phyloP scores from a whole-genome alignment of 257 asterid species.

The Euphrasia confusa region DNA sequence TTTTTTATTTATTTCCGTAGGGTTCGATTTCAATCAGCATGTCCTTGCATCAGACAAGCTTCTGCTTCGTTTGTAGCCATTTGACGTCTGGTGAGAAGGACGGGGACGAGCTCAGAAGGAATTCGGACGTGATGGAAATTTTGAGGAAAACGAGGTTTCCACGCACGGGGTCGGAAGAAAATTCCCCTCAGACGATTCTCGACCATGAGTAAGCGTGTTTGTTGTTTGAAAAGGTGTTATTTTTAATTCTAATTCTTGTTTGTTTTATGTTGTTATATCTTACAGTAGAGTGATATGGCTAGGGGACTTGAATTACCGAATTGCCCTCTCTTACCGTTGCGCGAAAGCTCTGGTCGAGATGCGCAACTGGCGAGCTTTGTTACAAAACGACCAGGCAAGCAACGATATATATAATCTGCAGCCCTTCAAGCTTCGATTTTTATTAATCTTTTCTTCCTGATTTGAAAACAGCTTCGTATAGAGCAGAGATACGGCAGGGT shows the following conservation, averaged over 20 bases:
- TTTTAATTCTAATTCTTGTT: neutral
- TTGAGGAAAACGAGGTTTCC: neutral
- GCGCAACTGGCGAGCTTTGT: slow-evolving; percentile 49
- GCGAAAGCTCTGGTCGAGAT: slow-evolving; percentile 38
- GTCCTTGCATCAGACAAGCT: neutral
- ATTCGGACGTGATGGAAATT: slow-evolving; percentile 1
- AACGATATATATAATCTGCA: neutral
- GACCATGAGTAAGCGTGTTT: neutral
- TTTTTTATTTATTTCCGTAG: neutral
- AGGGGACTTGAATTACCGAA: slow-evolving; percentile 61
- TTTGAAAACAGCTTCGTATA: slow-evolving; percentile 36
- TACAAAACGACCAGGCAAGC: slow-evolving; percentile 58
- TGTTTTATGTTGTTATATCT: neutral
- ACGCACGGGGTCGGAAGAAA: neutral
- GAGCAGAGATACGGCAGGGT: slow-evolving; percentile 56
- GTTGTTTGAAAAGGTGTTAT: neutral
- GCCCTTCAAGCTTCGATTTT: neutral
- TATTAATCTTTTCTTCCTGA: neutral
- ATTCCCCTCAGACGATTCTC: neutral
- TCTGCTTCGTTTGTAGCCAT: slow-evolving; percentile 3
- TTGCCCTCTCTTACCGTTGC: slow-evolving; percentile 29
- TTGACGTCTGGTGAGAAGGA: slow-evolving; percentile 2
- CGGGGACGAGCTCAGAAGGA: neutral
- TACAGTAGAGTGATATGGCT: slow-evolving; percentile 5
- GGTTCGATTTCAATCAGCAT: slow-evolving; percentile 9